Evolutionary conservation across 352 stramenopile species (phyloP).

Genomic region (Globisporangium spinosum): DNA sequence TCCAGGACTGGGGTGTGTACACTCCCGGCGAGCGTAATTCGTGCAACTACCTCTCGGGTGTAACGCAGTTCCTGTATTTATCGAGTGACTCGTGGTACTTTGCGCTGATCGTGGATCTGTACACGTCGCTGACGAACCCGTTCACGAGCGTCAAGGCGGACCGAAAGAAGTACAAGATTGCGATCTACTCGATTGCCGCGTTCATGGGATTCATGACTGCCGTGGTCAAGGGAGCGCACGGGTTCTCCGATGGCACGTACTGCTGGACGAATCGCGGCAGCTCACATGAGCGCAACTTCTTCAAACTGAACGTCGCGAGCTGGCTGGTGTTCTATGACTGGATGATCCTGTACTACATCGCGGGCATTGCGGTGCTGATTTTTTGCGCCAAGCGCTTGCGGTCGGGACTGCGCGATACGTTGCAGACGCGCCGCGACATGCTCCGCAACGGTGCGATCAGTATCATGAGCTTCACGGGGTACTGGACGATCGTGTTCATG

Average conservation of each 20-base stretch:
- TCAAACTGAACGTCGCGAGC: conserved; percentile 61
- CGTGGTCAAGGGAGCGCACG: conserved; percentile 35
- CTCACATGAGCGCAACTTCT: conserved; percentile 49
- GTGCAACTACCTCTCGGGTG: conserved; percentile 58
- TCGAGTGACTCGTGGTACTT: conserved; percentile 85
- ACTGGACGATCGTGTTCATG: conserved; percentile 81
- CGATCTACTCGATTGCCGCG: conserved; percentile 42
- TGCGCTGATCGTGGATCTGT: conserved; percentile 69
- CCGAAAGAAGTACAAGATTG: conserved; percentile 51
- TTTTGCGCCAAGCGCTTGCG: conserved; percentile 65
- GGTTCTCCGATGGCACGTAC: conserved; percentile 68
- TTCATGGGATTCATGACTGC: conserved; percentile 41
- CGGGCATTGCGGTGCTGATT: conserved; percentile 61
- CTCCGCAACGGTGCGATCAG: conserved; percentile 70
- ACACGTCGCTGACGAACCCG: conserved; percentile 75
- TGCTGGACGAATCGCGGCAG: conserved; percentile 76
- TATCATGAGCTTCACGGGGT: conserved; percentile 80
- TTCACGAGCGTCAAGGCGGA: conserved; percentile 82
- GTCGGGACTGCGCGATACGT: conserved; percentile 63
- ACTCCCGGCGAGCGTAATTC: conserved; percentile 19
- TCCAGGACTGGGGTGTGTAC: conserved; percentile 54
- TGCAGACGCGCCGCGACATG: conserved; percentile 76
- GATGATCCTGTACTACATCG: conserved; percentile 84
- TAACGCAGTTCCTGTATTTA: conserved; percentile 78
- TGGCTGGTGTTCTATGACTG: conserved; percentile 83